Base-by-base conservation (phyloP, 768 basidiomycete species). In the Hericium alpestre region DNA sequence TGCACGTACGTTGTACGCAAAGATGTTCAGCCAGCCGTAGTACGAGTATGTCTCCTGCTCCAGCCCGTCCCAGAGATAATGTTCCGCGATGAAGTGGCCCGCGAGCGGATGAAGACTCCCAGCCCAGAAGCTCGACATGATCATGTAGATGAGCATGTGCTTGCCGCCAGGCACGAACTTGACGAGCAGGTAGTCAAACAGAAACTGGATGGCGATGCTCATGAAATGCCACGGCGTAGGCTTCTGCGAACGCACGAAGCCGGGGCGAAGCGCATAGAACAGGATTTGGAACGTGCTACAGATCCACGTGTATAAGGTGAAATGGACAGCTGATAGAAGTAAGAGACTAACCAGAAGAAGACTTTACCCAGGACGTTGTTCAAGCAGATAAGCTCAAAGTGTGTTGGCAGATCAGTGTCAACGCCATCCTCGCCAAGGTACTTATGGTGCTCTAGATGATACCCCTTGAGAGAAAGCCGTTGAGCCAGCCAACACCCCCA, bases 351-450 rank as follows among this genome's bases (percentile, higher is more conserved):
- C 93, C 91, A 90, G 69, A 98, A 99, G 71, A 99, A 97, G 1
- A 94, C 91, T 70, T 99, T 99, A 38, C 96, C 96, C 13, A 96
- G 81, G 9, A 98, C 95, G 66, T 96, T 97, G 72, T 93, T 93
- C 59, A 99, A 76, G 51, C 86, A 79, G 51, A 93, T 61, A 18
- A 97, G 79, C 68, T 99, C 96, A 0, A 95, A 56, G 50, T 76
- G 77, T 2, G 93, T 91, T 3, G 96, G 96, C 16, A 99, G 76
- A 69, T 99, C 96, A 9, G 93, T 93, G 67, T 99, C 96, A 56
- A 98, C 82, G 2, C 92, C 93, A 64, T 99, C 95, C 69, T 96
- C 90, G 11, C 96, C 96, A 55, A 94, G 72, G 68, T 86, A 87
- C 72, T 95, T 96, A 73, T 98, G 94, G 69, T 98, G 95, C 63